These are phyloP conservation scores for Daldinia decipiens DNA, from an alignment of 495 filamentous ascomycete genomes.

Conservation along the genomic window DNA sequence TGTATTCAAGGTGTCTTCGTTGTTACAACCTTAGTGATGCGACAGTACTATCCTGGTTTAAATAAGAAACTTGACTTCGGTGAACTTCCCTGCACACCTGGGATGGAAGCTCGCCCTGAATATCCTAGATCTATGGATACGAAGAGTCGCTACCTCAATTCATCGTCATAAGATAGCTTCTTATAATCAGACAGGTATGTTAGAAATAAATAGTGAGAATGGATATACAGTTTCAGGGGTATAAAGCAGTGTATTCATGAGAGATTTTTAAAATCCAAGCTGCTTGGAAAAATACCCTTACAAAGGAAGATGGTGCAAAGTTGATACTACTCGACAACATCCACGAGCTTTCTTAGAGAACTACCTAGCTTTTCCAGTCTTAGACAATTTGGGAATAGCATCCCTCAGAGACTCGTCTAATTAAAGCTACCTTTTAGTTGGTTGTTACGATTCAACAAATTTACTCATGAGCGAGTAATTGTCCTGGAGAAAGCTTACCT, in stretches of 20 bases:
- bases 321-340: background rate
- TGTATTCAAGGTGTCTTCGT: background rate
- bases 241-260: background rate
- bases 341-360: background rate
- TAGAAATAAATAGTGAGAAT: background rate
- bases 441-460: background rate
- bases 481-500: background rate
- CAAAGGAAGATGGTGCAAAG: background rate
- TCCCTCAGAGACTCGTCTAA: background rate
- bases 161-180: background rate
- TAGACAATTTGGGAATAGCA: background rate
- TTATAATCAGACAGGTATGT: background rate
- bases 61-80: slow-evolving; percentile 1
- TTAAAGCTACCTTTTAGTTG: background rate
- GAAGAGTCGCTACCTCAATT: background rate
- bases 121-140: background rate
- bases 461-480: background rate
- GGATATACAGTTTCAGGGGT: background rate
- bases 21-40: background rate
- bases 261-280: background rate
- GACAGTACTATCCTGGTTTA: background rate
- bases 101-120: background rate
- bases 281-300: background rate
- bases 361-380: background rate
- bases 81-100: background rate